Percentiles rank a stretch among this genome's conserved stretches.
Conservation (phyloP, 2,329 filamentous ascomycete species). For the Allantophomopsis lycopodina region DNA sequence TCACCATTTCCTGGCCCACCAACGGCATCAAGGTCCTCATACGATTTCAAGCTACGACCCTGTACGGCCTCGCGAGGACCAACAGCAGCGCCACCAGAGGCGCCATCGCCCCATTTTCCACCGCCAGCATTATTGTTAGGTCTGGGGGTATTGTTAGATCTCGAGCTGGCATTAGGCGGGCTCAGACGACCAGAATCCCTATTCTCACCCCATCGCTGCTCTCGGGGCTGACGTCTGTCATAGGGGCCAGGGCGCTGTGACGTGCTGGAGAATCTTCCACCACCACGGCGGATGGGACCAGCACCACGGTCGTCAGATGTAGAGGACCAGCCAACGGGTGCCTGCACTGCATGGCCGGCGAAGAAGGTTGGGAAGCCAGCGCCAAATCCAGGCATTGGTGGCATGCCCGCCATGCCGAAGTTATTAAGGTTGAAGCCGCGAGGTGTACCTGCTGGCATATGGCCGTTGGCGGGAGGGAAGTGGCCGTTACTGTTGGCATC, state of each 20-base stretch:
- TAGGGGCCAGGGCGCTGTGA: slow-evolving; percentile 51
- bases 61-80: slow-evolving; percentile 86
- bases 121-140: slow-evolving; percentile 21
- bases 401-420: slow-evolving; percentile 45
- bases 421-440: slow-evolving; percentile 81
- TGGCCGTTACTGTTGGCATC: slow-evolving; percentile 94
- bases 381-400: slow-evolving; percentile 44
- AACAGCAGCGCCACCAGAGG: slow-evolving; percentile 60
- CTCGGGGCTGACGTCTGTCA: slow-evolving; percentile 48
- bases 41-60: slow-evolving; percentile 86
- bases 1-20: slow-evolving; percentile 64
- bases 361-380: slow-evolving; percentile 39
- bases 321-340: slow-evolving; percentile 31
- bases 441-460: slow-evolving; percentile 70
- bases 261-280: slow-evolving; percentile 42
- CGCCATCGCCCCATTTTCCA: slow-evolving; percentile 59
- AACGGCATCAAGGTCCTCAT: slow-evolving; percentile 89
- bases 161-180: slow-evolving; percentile 23
- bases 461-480: slow-evolving; percentile 69
- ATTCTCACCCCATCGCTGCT: slow-evolving; percentile 28
- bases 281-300: slow-evolving; percentile 57
- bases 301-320: slow-evolving; percentile 36
- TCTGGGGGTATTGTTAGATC: too few relatives aligned
- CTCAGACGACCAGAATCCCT: slow-evolving; percentile 29
- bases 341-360: slow-evolving; percentile 28